A percentile compares a stretch with the other conserved stretches of the same genome.
Evolutionary conservation across 164 flowering plant genomes (phyloP).

Genomic region (Malania oleifera): DNA sequence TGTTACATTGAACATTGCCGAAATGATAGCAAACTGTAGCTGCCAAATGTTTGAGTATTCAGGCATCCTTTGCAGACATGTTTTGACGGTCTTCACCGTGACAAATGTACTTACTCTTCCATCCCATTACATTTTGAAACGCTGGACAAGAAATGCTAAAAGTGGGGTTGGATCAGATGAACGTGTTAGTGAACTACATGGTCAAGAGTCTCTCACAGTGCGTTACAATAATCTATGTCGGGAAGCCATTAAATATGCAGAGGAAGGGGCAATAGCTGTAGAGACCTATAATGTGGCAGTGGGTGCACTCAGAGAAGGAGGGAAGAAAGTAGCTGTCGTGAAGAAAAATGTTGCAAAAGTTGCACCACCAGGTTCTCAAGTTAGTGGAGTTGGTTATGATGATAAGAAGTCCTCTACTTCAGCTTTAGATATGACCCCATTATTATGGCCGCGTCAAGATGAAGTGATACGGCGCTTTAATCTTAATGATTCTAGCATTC

Average conservation of each 20-base stretch:
- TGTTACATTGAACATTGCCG: conserved; percentile 53
- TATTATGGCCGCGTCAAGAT: conserved; percentile 75
- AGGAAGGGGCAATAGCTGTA: conserved; percentile 62
- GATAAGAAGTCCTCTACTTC: conserved; percentile 32
- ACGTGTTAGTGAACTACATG: conserved; percentile 34
- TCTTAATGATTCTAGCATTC: conserved; percentile 49
- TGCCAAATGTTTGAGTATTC: conserved; percentile 86
- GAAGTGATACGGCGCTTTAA: conserved; percentile 48
- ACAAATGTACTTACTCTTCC: conserved; percentile 70
- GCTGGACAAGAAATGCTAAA: conserved; percentile 82
- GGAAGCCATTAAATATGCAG: conserved; percentile 68
- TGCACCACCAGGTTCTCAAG: conserved; percentile 33
- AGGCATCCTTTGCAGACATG: conserved; percentile 82
- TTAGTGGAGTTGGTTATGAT: conserved; percentile 31
- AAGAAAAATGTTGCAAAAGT: conserved; percentile 56
- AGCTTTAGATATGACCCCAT: conserved; percentile 45
- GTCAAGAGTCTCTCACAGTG: conserved; percentile 38
- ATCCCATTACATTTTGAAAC: conserved; percentile 56
- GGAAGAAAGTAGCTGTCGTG: conserved; percentile 43
- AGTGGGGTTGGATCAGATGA: conserved; percentile 42
- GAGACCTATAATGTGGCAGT: conserved; percentile 62
- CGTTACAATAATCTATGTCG: conserved; percentile 57
- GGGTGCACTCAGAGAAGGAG: conserved; percentile 55
- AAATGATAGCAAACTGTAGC: conserved; percentile 69
- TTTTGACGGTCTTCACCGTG: conserved; percentile 80